A percentile compares a stretch with the other conserved stretches of the same genome.
Conservation (phyloP, 306 rosid species). For the Dryas drummondii region DNA sequence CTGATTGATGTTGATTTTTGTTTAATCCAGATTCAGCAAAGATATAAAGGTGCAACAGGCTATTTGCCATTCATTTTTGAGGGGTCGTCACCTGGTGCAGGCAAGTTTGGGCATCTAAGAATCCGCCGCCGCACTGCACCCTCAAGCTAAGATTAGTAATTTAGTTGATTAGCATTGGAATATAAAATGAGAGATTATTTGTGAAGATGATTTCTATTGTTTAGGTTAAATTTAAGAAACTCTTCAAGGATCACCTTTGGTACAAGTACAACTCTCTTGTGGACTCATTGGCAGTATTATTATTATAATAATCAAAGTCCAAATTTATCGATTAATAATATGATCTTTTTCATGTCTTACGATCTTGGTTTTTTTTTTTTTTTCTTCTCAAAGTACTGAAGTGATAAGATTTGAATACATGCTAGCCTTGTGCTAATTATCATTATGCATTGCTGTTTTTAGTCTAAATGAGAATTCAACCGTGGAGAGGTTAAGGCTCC, state of each 20-base stretch:
- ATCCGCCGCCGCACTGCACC: conserved; percentile 43
- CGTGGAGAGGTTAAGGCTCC: no score
- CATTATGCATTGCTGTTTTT: no score
- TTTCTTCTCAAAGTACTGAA: no score
- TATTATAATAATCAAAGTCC: background rate
- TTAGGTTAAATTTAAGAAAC: background rate
- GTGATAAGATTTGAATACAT: no score
- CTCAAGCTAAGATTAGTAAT: conserved; percentile 1
- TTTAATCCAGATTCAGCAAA: conserved; percentile 64
- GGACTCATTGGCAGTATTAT: background rate
- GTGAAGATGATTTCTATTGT: background rate
- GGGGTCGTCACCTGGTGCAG: conserved; percentile 95
- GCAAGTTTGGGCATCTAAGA: conserved; percentile 75
- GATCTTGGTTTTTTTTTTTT: background rate
- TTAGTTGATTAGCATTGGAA: background rate
- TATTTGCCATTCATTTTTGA: conserved; percentile 75
- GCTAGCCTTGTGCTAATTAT: no score
- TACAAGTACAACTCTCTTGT: background rate
- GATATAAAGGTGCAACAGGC: conserved; percentile 82
- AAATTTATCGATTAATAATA: background rate
- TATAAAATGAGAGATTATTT: background rate
- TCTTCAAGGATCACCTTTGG: background rate
- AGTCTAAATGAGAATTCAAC: no score
- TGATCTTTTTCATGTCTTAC: background rate
- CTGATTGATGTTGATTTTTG: conserved; percentile 10